Evolutionary conservation across 2,329 filamentous ascomycete species (phyloP), one percentile per base, ranked within the genome.

Genomic region (Neurospora sp.): DNA sequence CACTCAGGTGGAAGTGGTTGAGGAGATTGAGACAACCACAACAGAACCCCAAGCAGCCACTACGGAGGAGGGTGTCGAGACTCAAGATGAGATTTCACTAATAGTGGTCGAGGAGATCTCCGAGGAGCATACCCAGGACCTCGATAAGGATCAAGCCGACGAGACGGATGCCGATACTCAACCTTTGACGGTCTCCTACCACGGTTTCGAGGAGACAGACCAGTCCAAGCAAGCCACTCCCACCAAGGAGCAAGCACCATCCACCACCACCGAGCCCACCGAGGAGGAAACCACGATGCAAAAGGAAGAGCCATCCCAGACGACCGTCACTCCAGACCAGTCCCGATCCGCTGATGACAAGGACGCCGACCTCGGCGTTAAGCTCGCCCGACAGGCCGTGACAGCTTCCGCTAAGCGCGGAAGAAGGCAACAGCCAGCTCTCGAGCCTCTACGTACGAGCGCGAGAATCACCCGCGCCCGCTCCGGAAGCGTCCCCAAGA

Each of bases 401-500:
- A 62, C 15, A 36, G 28, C 52, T 28, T 73, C 70, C 38, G 13
- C 72, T 38, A 71, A 71, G 70, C 52, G 70, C 67, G 17, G 69
- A 62, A 75, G 72, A 69, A 74, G 73, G 39, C 52, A 62, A 33
- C 52, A 36, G 52, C 8, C 52, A 36, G 69, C 68, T 2, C 62
- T 69, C 19, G 70, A 75, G 67, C 71, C 73, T 23, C n/a, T 69
- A 3, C 73, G 75, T 19, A 71, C 67, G 8, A 75, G 73, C 68
- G 71, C 73, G 2, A 72, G 73, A n/a, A 46, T 75, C n/a, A 76
- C 76, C 10, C 74, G 77, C 10, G 74, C 73, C 0, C 74, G 76
- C 13, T 78, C 78, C 3, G 71, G 71, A 67, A 79, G 77, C 36
- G 19, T 78, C 38, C 73, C 75, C 38, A 73, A 71, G 66, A 74